Conservation (phyloP, 2,329 filamentous ascomycete species). For the Aspergillus piperis region DNA sequence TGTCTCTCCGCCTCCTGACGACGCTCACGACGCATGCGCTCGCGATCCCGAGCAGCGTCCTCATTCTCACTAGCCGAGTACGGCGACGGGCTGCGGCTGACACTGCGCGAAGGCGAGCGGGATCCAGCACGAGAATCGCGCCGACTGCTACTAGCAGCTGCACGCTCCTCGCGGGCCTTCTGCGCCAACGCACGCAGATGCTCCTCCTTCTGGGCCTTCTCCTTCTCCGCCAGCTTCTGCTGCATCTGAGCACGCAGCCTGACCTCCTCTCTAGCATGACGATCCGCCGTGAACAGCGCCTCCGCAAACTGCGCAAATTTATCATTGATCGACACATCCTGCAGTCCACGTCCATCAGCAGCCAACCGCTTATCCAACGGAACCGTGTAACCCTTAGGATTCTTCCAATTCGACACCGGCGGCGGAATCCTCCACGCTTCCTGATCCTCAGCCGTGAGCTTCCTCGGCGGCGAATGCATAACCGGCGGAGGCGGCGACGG, state of each 20-base stretch:
- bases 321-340: conserved; percentile 96
- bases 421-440: conserved; percentile 93
- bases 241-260: conserved; percentile 92
- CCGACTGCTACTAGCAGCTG: conserved; percentile 38
- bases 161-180: conserved; percentile 82
- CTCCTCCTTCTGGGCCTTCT: conserved; percentile 92
- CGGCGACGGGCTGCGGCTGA: conserved; percentile 44
- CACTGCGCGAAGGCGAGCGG: conserved; percentile 48
- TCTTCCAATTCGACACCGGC: conserved; percentile 98
- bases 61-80: conserved; percentile 62
- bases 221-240: conserved; percentile 92
- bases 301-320: conserved; percentile 97
- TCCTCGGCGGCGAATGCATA: conserved; percentile 91
- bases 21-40: conserved; percentile 74
- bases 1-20: conserved; percentile 84
- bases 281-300: conserved; percentile 88
- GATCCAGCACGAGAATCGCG: conserved; percentile 46
- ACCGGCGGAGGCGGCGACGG: conserved; percentile 90
- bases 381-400: conserved; percentile 96
- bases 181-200: conserved; percentile 84
- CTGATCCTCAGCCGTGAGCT: conserved; percentile 94
- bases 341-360: conserved; percentile 85
- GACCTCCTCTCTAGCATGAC: conserved; percentile 93
- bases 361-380: conserved; percentile 93
- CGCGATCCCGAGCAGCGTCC: conserved; percentile 71